phyloP scores from a whole-genome alignment of 768 basidiomycete species.

The Hygrophoropsis aurantiaca region DNA sequence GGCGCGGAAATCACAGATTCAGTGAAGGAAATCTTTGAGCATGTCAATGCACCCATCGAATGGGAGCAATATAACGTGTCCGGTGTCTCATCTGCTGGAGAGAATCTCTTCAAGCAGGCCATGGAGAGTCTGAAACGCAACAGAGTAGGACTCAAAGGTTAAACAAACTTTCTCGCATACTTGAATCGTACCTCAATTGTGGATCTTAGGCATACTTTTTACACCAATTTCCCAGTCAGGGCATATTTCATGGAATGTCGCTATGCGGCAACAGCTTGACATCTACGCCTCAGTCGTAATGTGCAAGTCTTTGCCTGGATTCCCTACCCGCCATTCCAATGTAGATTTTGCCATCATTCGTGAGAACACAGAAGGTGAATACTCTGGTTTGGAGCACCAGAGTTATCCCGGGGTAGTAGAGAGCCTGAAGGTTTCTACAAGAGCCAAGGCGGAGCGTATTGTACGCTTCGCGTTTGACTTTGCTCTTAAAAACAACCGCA shows the following conservation, averaged over 20 bases:
- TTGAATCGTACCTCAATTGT: slow-evolving; percentile 8
- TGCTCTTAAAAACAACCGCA: slow-evolving; percentile 96
- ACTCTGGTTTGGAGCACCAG: slow-evolving; percentile 97
- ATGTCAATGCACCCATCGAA: slow-evolving; percentile 97
- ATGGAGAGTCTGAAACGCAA: slow-evolving; percentile 98
- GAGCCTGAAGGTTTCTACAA: slow-evolving; percentile 94
- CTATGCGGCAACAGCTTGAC: slow-evolving; percentile 99
- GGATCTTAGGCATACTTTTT: slow-evolving; percentile 84
- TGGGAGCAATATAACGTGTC: slow-evolving; percentile 99
- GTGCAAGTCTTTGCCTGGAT: slow-evolving; percentile 96
- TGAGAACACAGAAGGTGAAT: slow-evolving; percentile 99
- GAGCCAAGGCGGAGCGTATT: slow-evolving; percentile 94
- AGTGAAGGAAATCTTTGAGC: slow-evolving; percentile 98
- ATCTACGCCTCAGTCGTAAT: slow-evolving; percentile 98
- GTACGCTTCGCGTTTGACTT: slow-evolving; percentile 98
- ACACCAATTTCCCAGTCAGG: slow-evolving; percentile 95
- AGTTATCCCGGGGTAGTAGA: slow-evolving; percentile 98
- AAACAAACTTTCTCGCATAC: neutral
- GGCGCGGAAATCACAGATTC: slow-evolving; percentile 97
- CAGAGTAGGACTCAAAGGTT: slow-evolving; percentile 97
- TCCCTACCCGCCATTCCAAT: slow-evolving; percentile 92
- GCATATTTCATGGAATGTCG: slow-evolving; percentile 99
- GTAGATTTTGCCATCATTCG: slow-evolving; percentile 99
- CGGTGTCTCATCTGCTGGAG: slow-evolving; percentile 91
- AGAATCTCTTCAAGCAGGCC: slow-evolving; percentile 93